Conservation (phyloP, 768 basidiomycete species). For the Boletus rubropictus region DNA sequence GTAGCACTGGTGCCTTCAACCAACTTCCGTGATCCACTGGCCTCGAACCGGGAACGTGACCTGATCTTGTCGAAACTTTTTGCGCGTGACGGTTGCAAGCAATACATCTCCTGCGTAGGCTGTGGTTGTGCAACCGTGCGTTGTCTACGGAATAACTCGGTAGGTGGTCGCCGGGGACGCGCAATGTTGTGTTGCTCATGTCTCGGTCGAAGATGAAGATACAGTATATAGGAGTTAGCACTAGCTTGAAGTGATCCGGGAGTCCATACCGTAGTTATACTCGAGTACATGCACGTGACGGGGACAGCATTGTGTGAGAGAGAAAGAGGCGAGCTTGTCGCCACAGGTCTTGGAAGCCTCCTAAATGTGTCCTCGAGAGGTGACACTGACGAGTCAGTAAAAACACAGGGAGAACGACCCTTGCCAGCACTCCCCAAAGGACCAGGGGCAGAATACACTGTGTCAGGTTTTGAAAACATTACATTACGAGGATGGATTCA, state of each 20-base stretch:
- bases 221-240: too few relatives aligned
- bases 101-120: neutral
- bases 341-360: neutral
- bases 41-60: conserved; percentile 8
- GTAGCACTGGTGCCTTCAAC: conserved; percentile 6
- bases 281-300: neutral
- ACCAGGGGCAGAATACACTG: neutral
- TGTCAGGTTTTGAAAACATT: neutral
- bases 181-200: conserved; percentile 10
- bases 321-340: neutral
- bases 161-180: neutral
- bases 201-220: conserved; percentile 12
- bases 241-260: conserved; percentile 22
- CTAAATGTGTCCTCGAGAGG: too few relatives aligned
- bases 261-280: neutral
- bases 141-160: conserved; percentile 13
- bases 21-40: conserved; percentile 12
- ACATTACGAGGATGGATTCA: neutral
- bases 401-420: too few relatives aligned
- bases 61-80: conserved; percentile 5
- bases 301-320: too few relatives aligned
- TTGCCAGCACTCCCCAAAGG: neutral
- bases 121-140: conserved; percentile 1
- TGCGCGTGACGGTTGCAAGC: conserved; percentile 15
- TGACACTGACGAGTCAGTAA: neutral